Base-by-base conservation (phyloP, 129 eudicot genomes). In the Smallanthus sonchifolius region DNA sequence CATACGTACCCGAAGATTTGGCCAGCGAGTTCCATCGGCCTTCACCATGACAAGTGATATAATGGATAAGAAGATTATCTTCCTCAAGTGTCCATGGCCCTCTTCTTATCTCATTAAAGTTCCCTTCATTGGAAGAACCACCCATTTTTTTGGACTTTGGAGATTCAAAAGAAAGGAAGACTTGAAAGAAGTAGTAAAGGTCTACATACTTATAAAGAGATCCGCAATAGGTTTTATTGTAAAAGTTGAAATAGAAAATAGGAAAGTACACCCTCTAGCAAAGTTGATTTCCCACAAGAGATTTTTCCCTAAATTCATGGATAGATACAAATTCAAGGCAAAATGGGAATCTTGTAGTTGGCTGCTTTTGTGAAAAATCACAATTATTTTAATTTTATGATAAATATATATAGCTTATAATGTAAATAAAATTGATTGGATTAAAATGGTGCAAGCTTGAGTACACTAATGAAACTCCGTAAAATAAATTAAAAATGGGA, bases 31-130 rank as follows among this genome's bases (percentile, higher is more conserved):
- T 85, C 93, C 93, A 88, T 36, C 86, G 84, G 47, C 87, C 89
- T 54, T 85, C 89, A 37, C 93, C 93, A 11, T 88, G 87, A 35
- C 71, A 43, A 59, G 74, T 43, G 51, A 86, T 52, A 69, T 80
- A 83, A 51, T 43, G 81, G 57, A 83, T 70, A 5, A 86, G 85
- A 74, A 83, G 81, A 69, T 51, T 74, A 67, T 86, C 91, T 86
- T 86, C 91, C 63, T 83, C 91, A 28, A 68, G 48, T 67, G 87
- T 83, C 91, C 91, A 86, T 69, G 87, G 87, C 34, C 91, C 91
- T 70, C 87, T 83, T 71, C 84, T 65, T 35, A 86, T 77, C 45
- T 77, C 75, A 67, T 69, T 45, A 69, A 34, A 45, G 15, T 16
- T 60, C 17, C 20, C 67, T 63, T 73, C 84, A 59, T 74, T 83